phyloP scores from a whole-genome alignment of 2,329 filamentous ascomycete genomes.

The Pyricularia sp. region DNA sequence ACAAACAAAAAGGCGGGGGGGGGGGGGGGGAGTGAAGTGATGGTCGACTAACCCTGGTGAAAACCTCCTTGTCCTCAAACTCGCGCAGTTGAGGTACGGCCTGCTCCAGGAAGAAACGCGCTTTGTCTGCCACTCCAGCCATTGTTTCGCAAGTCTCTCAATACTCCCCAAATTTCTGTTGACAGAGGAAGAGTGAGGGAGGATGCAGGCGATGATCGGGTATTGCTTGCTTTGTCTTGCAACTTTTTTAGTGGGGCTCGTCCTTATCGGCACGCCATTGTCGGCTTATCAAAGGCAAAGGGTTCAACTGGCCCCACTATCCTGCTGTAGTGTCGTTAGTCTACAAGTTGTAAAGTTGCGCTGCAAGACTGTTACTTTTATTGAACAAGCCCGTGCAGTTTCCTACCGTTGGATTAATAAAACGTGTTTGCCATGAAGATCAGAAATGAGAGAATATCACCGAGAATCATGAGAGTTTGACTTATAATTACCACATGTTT shows the following conservation, averaged over 20 bases:
- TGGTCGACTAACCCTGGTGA: slow-evolving; percentile 53
- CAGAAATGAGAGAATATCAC: no score
- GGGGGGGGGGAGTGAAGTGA: not conserved
- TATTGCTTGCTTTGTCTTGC: not conserved
- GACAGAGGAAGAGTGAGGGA: not conserved
- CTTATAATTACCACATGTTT: no score
- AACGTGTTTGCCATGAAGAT: no score
- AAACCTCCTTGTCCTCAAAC: slow-evolving; percentile 86
- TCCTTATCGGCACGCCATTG: not conserved
- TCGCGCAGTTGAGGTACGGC: slow-evolving; percentile 87
- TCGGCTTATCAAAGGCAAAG: not conserved
- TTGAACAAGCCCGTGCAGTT: no score
- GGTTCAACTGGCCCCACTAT: not conserved
- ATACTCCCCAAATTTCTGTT: not conserved
- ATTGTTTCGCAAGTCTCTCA: slow-evolving; percentile 32
- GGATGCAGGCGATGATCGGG: not conserved
- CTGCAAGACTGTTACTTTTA: no score
- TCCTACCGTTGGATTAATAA: no score
- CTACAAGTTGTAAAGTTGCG: no score
- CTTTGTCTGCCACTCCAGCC: slow-evolving; percentile 84
- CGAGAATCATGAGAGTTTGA: no score
- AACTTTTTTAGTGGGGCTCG: slow-evolving; percentile 10
- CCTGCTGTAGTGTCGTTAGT: no score
- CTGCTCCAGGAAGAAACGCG: slow-evolving; percentile 88
- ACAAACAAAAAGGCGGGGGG: slow-evolving; percentile 8